These are phyloP conservation scores for Teratosphaeria epicoccoides DNA, from an alignment of 2,329 filamentous ascomycete species.

Conservation along the genomic window DNA sequence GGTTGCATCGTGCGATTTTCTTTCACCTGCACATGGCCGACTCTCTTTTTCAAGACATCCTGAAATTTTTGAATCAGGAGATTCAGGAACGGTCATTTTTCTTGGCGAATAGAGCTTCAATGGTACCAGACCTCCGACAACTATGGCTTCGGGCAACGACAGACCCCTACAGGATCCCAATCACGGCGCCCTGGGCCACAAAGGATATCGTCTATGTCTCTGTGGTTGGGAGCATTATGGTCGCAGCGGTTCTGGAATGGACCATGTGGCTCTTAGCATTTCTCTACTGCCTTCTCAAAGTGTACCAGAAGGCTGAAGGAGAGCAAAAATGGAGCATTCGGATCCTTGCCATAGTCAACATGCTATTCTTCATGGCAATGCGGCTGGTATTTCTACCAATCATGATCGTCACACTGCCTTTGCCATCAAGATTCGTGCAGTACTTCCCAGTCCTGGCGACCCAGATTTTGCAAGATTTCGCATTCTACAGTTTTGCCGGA, in stretches of 20 bases:
- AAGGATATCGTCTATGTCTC: conserved; percentile 71
- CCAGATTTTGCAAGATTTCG: conserved; percentile 75
- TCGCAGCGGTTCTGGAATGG: conserved; percentile 84
- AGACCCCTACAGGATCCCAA: neutral
- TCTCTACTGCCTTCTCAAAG: conserved; percentile 79
- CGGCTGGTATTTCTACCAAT: conserved; percentile 86
- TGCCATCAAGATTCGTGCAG: conserved; percentile 60
- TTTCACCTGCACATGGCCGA: neutral
- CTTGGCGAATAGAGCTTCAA: neutral
- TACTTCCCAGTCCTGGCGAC: conserved; percentile 64
- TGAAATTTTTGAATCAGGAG: neutral
- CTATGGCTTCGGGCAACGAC: neutral
- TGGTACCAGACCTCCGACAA: neutral
- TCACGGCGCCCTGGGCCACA: conserved; percentile 15
- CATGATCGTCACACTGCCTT: conserved; percentile 83
- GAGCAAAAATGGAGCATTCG: conserved; percentile 61
- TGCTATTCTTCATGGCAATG: conserved; percentile 60
- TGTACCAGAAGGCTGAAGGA: conserved; percentile 62
- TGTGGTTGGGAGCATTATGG: conserved; percentile 70
- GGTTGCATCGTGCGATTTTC: neutral
- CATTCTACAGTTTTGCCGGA: conserved; percentile 83
- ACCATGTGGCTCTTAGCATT: conserved; percentile 92
- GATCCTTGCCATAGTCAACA: conserved; percentile 65
- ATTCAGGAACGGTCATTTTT: neutral
- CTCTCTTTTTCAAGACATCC: neutral